Evolutionary conservation across 371 early-diverging fungal genomes (phyloP), one percentile per base, ranked within the genome.

Genomic region (Apophysomyces sp.): DNA sequence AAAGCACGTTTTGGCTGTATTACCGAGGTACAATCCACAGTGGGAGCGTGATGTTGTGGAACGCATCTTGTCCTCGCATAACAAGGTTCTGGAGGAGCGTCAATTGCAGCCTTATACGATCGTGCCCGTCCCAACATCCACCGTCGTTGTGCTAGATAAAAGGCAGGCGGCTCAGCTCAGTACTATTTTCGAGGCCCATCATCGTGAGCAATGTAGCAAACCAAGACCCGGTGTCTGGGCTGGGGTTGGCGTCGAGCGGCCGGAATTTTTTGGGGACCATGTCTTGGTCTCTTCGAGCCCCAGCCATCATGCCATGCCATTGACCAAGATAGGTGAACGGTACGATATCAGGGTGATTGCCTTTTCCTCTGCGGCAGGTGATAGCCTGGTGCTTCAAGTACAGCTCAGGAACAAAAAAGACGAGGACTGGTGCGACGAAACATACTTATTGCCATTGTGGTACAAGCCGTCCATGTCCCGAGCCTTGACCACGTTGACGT

Each of bases 1-100:
- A 15, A 44, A 68, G 52, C 66, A 72, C 49, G 82, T 86, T 13
- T 65, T 57, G 1, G 77, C 76, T 0, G 62, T 78, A 31, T 66
- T 77, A 13, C 81, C 81, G 0, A 66, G 62, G 16, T 85, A 83
- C 71, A 74, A 75, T 51, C 77, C 77, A 21, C 63, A 63, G 8
- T 78, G 74, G 72, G 87, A 88, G 59, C 63, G 64, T 15, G 36
- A 39, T 16, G 70, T 82, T 2, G 73, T 87, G 16, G 15, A 58
- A n/a, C 32, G 54, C n/a, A 77, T 86, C 34, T 54, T 87, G 3
- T 26, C 60, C 2, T 68, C 76, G 24, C 76, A 84, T 55, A 83
- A 86, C 41, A 64, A 54, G 16, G 71, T 72, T 7, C 54, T 79
- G 8, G 52, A 68, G 13, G 67, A 57, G 16, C 44, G 24, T 15